These are phyloP conservation scores for Abrus pulchellus DNA, from an alignment of 306 rosid genomes.

Conservation along the genomic window DNA sequence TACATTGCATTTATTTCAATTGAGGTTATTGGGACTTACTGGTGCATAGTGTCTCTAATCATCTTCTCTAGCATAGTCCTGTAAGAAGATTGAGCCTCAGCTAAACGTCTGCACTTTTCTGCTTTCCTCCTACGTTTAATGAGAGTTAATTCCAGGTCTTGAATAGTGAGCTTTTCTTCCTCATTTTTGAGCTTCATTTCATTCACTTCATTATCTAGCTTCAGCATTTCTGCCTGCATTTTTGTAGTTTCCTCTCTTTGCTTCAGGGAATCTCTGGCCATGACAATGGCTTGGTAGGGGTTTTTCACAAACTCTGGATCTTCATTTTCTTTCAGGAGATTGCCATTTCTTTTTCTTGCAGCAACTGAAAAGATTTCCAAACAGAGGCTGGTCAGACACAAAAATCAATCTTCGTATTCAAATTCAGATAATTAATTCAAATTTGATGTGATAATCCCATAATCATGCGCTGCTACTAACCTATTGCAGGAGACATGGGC, in stretches of 20 bases:
- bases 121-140: slow-evolving; percentile 80
- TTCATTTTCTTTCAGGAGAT: slow-evolving; percentile 76
- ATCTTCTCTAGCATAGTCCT: slow-evolving; percentile 90
- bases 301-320: slow-evolving; percentile 67
- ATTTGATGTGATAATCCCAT: slow-evolving; percentile 17
- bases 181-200: slow-evolving; percentile 80
- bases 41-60: slow-evolving; percentile 98
- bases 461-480: slow-evolving; percentile 56
- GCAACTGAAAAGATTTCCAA: slow-evolving; percentile 52
- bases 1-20: background rate
- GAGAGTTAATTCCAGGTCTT: slow-evolving; percentile 75
- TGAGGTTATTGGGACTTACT: slow-evolving; percentile 63
- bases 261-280: slow-evolving; percentile 90
- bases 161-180: slow-evolving; percentile 80
- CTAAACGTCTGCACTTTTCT: slow-evolving; percentile 84
- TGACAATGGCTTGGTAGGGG: slow-evolving; percentile 86
- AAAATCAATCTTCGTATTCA: slow-evolving; percentile 8
- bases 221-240: slow-evolving; percentile 79
- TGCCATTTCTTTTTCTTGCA: slow-evolving; percentile 61
- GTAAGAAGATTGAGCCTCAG: slow-evolving; percentile 94
- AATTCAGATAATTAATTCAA: slow-evolving; percentile 19
- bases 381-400: slow-evolving; percentile 16
- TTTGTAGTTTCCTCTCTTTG: slow-evolving; percentile 78
- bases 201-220: slow-evolving; percentile 74
- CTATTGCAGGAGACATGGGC: slow-evolving; percentile 71